phyloP scores from a whole-genome alignment of 2,329 filamentous ascomycete genomes.

The Penicillium janthinellum region DNA sequence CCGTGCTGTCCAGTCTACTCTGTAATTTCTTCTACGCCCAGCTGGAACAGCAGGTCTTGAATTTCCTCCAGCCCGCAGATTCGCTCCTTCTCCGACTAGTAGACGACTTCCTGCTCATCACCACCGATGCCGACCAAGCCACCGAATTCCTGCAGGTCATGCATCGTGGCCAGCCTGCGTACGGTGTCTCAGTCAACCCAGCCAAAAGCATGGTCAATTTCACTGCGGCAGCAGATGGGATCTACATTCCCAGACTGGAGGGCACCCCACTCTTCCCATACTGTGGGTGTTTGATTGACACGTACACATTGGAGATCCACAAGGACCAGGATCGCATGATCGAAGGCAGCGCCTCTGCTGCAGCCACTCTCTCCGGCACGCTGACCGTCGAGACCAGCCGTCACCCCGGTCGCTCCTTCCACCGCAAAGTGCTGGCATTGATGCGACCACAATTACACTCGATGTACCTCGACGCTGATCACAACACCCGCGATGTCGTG shows the following conservation, averaged over 20 bases:
- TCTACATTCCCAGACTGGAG: conserved; percentile 53
- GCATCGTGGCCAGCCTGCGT: conserved; percentile 75
- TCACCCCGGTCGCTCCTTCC: conserved; percentile 73
- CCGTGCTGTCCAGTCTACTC: conserved; percentile 78
- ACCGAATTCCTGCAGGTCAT: conserved; percentile 74
- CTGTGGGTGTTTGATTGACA: conserved; percentile 79
- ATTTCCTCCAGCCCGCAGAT: conserved; percentile 63
- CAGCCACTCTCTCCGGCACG: conserved; percentile 63
- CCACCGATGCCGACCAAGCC: conserved; percentile 67
- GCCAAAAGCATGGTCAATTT: conserved; percentile 87
- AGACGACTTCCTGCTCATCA: conserved; percentile 92
- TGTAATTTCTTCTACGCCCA: conserved; percentile 97
- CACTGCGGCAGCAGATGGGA: conserved; percentile 59
- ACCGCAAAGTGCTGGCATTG: conserved; percentile 71
- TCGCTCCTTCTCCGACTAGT: conserved; percentile 78
- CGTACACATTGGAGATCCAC: conserved; percentile 70
- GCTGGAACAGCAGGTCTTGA: conserved; percentile 70
- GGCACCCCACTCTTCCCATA: conserved; percentile 70
- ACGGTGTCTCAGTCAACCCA: conserved; percentile 76
- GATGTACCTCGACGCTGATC: conserved; percentile 57
- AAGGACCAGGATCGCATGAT: conserved; percentile 62
- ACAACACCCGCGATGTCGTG: conserved; percentile 72
- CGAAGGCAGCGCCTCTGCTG: conserved; percentile 54
- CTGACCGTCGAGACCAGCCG: conserved; percentile 77
- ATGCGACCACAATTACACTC: conserved; percentile 82